Evolutionary conservation across 1,139 yeast genomes (phyloP).

Genomic region (Blastobotrys aristatus): DNA sequence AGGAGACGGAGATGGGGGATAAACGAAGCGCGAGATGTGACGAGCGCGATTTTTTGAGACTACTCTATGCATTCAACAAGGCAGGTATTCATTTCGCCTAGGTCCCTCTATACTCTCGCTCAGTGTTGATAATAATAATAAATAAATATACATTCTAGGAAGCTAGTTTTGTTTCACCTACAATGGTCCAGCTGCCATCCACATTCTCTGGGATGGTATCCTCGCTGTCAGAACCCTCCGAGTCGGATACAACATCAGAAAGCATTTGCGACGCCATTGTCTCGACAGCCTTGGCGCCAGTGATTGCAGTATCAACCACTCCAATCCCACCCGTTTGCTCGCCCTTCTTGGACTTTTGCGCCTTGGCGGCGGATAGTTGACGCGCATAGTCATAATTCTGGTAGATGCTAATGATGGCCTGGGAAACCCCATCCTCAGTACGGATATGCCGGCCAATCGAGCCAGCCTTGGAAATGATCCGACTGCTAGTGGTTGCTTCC

Average conservation of each 20-base stretch:
- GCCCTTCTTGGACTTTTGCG: background rate
- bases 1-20: conserved; percentile 66
- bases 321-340: background rate
- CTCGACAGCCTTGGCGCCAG: too few relatives aligned
- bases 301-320: background rate
- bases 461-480: conserved; percentile 62
- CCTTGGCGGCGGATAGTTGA: conserved; percentile 15
- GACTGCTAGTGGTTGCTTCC: conserved; percentile 60
- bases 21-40: conserved; percentile 92
- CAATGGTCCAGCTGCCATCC: conserved; percentile 14
- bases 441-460: conserved; percentile 57
- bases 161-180: conserved; percentile 1
- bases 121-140: conserved; percentile 21
- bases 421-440: conserved; percentile 70
- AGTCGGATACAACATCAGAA: background rate
- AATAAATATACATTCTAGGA: background rate
- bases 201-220: background rate
- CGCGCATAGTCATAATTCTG: conserved; percentile 71
- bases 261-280: background rate
- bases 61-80: conserved; percentile 90
- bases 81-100: conserved; percentile 97
- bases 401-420: conserved; percentile 73
- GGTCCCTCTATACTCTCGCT: too few relatives aligned
- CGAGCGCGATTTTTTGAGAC: conserved; percentile 84
- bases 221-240: background rate